phyloP scores from a whole-genome alignment of 2,329 filamentous ascomycete genomes.

The Nakataea oryzae region DNA sequence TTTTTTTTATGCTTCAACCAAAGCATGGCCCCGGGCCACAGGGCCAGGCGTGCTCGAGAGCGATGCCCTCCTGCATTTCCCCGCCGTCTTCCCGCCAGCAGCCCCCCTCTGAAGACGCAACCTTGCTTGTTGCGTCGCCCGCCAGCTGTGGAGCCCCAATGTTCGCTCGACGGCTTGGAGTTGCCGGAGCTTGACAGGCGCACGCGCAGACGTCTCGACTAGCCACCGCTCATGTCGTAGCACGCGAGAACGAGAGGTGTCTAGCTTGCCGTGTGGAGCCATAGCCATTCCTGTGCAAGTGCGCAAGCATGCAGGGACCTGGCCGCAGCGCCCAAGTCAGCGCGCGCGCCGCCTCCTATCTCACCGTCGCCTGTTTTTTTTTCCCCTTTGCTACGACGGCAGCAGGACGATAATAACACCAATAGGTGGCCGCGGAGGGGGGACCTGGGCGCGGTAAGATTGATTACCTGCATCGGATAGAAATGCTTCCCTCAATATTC shows the following conservation, averaged over 20 bases:
- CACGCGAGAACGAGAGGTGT: neutral
- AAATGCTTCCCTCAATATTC: neutral
- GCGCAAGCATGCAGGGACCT: neutral
- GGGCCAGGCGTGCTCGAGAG: neutral
- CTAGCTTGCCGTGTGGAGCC: no score
- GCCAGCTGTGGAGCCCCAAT: neutral
- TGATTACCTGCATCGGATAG: neutral
- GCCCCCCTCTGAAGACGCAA: neutral
- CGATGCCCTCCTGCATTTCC: neutral
- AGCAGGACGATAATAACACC: neutral
- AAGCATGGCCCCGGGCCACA: no score
- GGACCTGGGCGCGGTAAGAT: neutral
- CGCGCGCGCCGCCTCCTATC: neutral
- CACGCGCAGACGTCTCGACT: no score
- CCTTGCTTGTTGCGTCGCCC: neutral
- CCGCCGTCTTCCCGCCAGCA: neutral
- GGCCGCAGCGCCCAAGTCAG: neutral
- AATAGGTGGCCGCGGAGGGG: neutral
- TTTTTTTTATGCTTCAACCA: no score
- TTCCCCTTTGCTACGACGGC: neutral
- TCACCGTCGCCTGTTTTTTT: neutral
- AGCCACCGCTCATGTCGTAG: neutral
- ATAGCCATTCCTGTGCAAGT: no score
- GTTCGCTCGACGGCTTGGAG: neutral
- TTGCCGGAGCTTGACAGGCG: neutral